phyloP scores from a whole-genome alignment of 306 rosid genomes.

The Dryas alaskensis region DNA sequence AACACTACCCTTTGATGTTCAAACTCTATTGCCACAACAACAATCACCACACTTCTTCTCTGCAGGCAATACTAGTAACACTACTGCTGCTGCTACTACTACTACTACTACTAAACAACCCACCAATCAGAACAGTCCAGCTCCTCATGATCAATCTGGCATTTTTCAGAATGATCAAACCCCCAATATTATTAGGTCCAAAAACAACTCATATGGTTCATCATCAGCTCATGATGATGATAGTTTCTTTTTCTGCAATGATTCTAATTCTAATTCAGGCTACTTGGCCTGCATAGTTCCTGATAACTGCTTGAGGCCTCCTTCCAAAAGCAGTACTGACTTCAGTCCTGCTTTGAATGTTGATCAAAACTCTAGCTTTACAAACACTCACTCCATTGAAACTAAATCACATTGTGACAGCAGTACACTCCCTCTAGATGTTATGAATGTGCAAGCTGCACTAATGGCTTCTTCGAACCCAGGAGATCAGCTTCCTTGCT shows the following conservation, averaged over 20 bases:
- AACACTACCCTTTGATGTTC: constrained; percentile 50
- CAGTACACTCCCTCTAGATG: constrained; percentile 32
- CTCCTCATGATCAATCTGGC: constrained; percentile 20
- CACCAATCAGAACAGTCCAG: constrained; percentile 39
- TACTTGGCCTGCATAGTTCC: constrained; percentile 95
- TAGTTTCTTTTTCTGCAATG: constrained; percentile 53
- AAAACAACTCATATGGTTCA: constrained; percentile 26
- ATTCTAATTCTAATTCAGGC: constrained; percentile 62
- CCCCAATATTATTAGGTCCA: constrained; percentile 19
- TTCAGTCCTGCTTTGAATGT: constrained; percentile 23
- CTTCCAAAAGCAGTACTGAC: constrained; percentile 38
- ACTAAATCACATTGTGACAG: constrained; percentile 32
- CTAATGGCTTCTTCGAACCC: constrained; percentile 13
- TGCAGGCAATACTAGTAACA: background rate
- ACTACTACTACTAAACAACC: constrained; percentile 20
- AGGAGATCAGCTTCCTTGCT: constrained; percentile 41
- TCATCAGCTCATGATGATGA: constrained; percentile 32
- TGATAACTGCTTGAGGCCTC: constrained; percentile 75
- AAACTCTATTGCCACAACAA: constrained; percentile 46
- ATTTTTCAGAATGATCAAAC: constrained; percentile 13
- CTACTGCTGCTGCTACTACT: background rate
- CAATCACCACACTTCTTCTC: constrained; percentile 7
- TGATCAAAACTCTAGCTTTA: constrained; percentile 31
- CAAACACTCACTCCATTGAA: constrained; percentile 29
- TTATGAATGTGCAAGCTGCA: constrained; percentile 17